Percentiles rank a stretch among this genome's conserved stretches.
Evolutionary conservation across 805 yeast species (phyloP).

Genomic region (Kuraishia floccosa): DNA sequence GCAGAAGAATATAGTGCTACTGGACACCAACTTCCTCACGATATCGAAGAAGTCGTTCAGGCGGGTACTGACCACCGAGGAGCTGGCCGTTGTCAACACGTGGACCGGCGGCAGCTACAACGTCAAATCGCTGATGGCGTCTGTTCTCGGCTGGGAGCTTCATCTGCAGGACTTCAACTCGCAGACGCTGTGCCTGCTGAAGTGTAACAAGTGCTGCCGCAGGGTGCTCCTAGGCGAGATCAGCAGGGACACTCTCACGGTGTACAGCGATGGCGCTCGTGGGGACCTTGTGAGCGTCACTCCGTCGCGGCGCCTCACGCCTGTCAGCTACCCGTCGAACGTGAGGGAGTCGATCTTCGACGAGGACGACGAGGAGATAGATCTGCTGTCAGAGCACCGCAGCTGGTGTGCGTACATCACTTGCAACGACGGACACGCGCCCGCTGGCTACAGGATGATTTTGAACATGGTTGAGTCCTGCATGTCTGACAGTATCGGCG

Average conservation of each 20-base stretch:
- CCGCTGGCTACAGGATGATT: constrained; percentile 8
- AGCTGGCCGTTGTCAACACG: neutral
- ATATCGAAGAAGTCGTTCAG: too few species aligned
- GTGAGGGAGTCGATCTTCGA: constrained; percentile 4
- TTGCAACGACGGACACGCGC: neutral
- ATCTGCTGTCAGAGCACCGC: constrained; percentile 22
- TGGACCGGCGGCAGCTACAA: too few species aligned
- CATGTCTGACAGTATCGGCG: too few species aligned
- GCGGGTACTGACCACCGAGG: constrained; percentile 1
- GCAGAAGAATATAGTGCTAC: constrained; percentile 4
- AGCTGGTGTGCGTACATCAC: constrained; percentile 17
- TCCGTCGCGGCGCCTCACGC: constrained; percentile 10
- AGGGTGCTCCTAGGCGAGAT: constrained; percentile 16
- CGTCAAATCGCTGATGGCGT: constrained; percentile 7
- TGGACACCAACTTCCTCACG: constrained; percentile 3
- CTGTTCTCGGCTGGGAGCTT: constrained; percentile 25
- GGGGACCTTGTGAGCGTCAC: too few species aligned
- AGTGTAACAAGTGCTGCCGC: constrained; percentile 22
- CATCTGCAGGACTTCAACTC: constrained; percentile 14
- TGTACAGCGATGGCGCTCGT: neutral
- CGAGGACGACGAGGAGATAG: constrained; percentile 10
- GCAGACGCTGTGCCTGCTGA: constrained; percentile 14
- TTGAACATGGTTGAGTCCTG: constrained; percentile 6
- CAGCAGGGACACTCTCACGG: too few species aligned
- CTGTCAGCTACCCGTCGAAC: constrained; percentile 17